Base-by-base conservation (phyloP, 306 rosid genomes). In the Potentilla sterilis region DNA sequence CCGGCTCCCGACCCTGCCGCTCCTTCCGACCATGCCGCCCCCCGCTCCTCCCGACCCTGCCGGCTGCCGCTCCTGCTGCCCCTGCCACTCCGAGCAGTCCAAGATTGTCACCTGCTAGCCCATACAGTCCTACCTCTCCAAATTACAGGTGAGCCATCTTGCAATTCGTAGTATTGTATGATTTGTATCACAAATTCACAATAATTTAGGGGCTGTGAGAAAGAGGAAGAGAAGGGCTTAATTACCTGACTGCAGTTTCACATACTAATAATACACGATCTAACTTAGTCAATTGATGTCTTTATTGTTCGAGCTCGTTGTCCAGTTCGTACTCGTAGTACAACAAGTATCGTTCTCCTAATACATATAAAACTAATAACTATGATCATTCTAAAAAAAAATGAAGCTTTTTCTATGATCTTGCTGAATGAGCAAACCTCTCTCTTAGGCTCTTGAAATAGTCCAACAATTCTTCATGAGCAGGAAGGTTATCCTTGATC, bases 71-170 rank as follows among this genome's bases (percentile, higher is more conserved):
- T 69, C n/a, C n/a, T n/a, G n/a, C n/a, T n/a, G n/a, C n/a, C n/a
- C n/a, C 28, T 28, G 28, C 28, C 28, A 1, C 97, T 69, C 99
- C 99, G 19, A 90, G 97, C 87, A 95, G 99, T 72, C 99, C 97
- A 7, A 89, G 97, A 70, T 38, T 95, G 80, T 87, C 99, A 28
- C 97, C 99, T n/a, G 84, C 98, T 41, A 95, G 99, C 82, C 97
- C 99, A 10, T 95, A 95, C 64, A 92, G 98, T 83, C 99, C 97
- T 22, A 89, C 99, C 8, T 95, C 97, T 63, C 99, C 99, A 4
- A 95, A 86, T 81, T 95, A 96, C 70, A 96, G 99, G 99, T 89
- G 73, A 81, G 82, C 35, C 46, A 24, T 82, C 64, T 57, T 73
- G 70, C 9, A 58, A 28, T 28, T 28, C 28, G 28, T 28, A 28